Base-by-base conservation (phyloP, 768 basidiomycete species). In the Boletus tomentosulus region DNA sequence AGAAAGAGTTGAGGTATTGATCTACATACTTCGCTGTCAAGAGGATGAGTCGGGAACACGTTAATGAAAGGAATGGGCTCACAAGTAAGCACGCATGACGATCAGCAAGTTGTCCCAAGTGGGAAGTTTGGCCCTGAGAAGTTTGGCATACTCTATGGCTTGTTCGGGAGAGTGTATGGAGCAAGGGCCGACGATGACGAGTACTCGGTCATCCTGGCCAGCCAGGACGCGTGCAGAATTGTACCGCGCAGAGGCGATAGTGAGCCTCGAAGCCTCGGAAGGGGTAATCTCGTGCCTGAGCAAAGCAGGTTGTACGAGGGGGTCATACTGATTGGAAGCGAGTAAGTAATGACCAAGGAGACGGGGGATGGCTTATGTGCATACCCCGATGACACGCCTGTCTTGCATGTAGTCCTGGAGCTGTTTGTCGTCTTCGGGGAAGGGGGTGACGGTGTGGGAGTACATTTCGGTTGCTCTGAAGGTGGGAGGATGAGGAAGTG, bases 31-130 rank as follows among this genome's bases (percentile, higher is more conserved):
- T 78, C 76, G 30, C 77, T 78, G 56, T 30, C 6, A n/a, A n/a
- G 22, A 33, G 15, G 72, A 76, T 72, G 59, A 73, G 77, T 57
- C 39, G 65, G 50, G 53, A 43, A 63, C 37, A 28, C 6, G 16
- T 19, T 8, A 15, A 53, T 34, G 46, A 51, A 33, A 46, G 27
- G 37, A 56, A 55, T 22, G 33, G n/a, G 83, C 92, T 70, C 65
- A 95, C 92, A 91, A 98, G 80, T 98, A 98, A 52, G 92, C 86
- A 39, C 97, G 83, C 97, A 99, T 99, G 70, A 98, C 74, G 66
- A 99, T 88, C 64, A 89, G 77, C 47, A 99, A 78, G 62, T 94
- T 89, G 50, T 76, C 77, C 81, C 84, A 87, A 19, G 76, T 71
- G 16, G 79, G 75, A 42, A 86, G 78, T 73, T 85, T 87, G 4